These are phyloP conservation scores for Syzygium malaccense DNA, from an alignment of 441 rosid species.

Conservation along the genomic window DNA sequence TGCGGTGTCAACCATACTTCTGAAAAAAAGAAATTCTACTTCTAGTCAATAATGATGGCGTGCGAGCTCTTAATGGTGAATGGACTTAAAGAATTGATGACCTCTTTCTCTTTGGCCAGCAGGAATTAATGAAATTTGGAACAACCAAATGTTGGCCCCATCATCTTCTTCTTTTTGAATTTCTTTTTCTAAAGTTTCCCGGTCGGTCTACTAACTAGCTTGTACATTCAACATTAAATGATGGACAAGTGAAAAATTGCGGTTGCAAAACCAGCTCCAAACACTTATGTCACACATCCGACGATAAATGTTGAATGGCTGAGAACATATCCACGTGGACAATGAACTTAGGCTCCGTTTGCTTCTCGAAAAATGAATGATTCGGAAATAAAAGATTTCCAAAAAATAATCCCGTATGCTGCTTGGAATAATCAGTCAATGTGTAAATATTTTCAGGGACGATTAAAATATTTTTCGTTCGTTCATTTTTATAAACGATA, in stretches of 20 bases:
- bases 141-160: neutral
- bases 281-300: neutral
- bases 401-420: no score
- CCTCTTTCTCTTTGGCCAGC: neutral
- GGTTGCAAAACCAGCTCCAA: neutral
- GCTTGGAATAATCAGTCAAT: no score
- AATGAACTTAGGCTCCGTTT: fast-evolving
- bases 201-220: neutral
- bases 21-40: neutral
- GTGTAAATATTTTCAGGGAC: no score
- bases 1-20: neutral
- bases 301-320: neutral
- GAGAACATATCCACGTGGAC: fast-evolving
- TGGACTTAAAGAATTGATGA: neutral
- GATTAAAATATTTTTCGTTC: no score
- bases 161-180: neutral
- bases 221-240: fast-evolving
- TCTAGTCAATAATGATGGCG: neutral
- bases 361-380: fast-evolving
- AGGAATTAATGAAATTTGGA: neutral
- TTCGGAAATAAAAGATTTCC: no score
- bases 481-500: no score
- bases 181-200: neutral
- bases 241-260: neutral
- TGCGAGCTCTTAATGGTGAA: neutral